Conservation (phyloP, 2,329 filamentous ascomycete genomes). For the Fusarium sp. region DNA sequence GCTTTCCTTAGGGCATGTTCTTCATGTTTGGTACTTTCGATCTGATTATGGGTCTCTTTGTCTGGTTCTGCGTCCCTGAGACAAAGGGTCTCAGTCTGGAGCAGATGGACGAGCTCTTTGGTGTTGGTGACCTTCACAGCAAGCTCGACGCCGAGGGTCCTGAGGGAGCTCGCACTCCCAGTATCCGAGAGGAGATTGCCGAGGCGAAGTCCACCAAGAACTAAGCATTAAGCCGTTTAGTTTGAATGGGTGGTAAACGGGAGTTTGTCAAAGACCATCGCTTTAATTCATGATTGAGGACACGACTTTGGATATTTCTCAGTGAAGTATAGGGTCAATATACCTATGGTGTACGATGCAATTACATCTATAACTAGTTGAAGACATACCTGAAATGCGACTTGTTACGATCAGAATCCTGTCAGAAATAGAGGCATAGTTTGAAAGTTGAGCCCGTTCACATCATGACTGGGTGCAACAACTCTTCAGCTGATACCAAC, state of each 20-base stretch:
- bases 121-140: slow-evolving; percentile 62
- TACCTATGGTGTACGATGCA: slow-evolving; percentile 4
- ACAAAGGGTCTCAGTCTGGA: slow-evolving; percentile 76
- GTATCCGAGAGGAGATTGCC: slow-evolving; percentile 47
- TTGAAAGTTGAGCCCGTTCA: no score
- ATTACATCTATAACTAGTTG: slow-evolving; percentile 4
- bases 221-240: background rate
- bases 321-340: background rate
- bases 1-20: slow-evolving; percentile 66
- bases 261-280: background rate
- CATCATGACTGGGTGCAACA: no score
- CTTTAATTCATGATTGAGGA: background rate
- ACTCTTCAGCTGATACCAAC: no score
- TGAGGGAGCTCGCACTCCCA: slow-evolving; percentile 46
- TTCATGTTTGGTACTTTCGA: slow-evolving; percentile 78
- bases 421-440: background rate
- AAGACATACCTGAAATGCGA: slow-evolving; percentile 10
- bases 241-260: background rate
- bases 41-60: slow-evolving; percentile 73
- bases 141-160: slow-evolving; percentile 53
- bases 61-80: slow-evolving; percentile 77
- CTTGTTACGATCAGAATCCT: background rate
- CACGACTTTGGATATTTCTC: slow-evolving; percentile 1
- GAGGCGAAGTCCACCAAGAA: slow-evolving; percentile 33
- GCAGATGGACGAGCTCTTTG: slow-evolving; percentile 76